Evolutionary conservation across 768 basidiomycete species (phyloP).

Genomic region (Boletus edulis): DNA sequence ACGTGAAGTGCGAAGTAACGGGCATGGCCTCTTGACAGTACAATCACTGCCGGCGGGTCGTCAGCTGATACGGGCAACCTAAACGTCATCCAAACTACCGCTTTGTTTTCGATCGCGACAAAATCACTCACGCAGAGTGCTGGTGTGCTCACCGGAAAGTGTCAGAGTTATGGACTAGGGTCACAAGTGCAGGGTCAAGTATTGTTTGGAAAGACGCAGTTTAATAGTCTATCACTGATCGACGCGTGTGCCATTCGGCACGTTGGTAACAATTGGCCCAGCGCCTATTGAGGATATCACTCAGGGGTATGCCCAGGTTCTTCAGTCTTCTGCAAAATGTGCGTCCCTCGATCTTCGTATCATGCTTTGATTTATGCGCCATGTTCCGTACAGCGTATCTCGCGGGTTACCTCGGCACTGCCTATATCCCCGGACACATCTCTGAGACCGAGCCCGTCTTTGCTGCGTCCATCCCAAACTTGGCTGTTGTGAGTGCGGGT

Average conservation of each 20-base stretch:
- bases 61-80: slow-evolving; percentile 20
- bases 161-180: background rate
- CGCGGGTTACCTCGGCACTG: slow-evolving; percentile 21
- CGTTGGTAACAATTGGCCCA: slow-evolving; percentile 1
- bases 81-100: slow-evolving; percentile 18
- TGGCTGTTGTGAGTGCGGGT: slow-evolving; percentile 21
- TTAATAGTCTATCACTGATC: slow-evolving; percentile 5
- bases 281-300: slow-evolving; percentile 16
- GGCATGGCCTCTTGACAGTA: slow-evolving; percentile 14
- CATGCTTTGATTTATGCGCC: background rate
- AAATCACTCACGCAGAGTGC: slow-evolving; percentile 5
- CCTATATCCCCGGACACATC: slow-evolving; percentile 28
- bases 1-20: slow-evolving; percentile 24
- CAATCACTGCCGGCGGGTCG: slow-evolving; percentile 10
- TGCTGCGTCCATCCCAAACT: slow-evolving; percentile 25
- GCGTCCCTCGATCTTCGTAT: background rate
- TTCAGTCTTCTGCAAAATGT: slow-evolving; percentile 23
- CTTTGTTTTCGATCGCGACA: slow-evolving; percentile 22
- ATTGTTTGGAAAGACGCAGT: slow-evolving; percentile 20
- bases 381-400: slow-evolving; percentile 13
- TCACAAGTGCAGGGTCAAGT: slow-evolving; percentile 18
- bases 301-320: slow-evolving; percentile 14
- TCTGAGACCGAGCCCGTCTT: slow-evolving; percentile 22
- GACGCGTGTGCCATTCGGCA: background rate
- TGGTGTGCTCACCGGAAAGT: background rate